Evolutionary conservation across 2,329 filamentous ascomycete genomes (phyloP).

Genomic region (Tolypocladium tropicale): DNA sequence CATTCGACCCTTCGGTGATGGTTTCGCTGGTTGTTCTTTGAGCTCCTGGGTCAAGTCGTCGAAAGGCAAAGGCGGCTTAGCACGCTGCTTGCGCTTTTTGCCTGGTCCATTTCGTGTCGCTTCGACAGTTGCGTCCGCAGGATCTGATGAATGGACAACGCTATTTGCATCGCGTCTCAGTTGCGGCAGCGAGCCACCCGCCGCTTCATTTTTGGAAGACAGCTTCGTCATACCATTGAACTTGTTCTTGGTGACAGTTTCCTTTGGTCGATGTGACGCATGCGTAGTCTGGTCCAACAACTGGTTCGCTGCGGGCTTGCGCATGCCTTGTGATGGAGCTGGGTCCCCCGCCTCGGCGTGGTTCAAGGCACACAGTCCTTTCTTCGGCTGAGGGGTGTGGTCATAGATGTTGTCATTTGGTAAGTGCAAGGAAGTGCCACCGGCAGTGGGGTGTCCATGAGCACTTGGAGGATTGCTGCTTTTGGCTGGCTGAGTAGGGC

Average conservation of each 20-base stretch:
- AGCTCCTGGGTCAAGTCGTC: slow-evolving; percentile 18
- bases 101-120: background rate
- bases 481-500: slow-evolving; percentile 1
- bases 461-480: background rate
- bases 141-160: background rate
- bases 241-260: background rate
- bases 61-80: slow-evolving; percentile 22
- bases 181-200: background rate
- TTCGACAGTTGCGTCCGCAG: background rate
- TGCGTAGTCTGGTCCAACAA: background rate
- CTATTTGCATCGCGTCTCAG: background rate
- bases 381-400: slow-evolving; percentile 7
- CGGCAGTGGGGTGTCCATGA: background rate
- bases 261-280: background rate
- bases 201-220: background rate
- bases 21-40: slow-evolving; percentile 5
- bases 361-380: background rate
- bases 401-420: slow-evolving; percentile 17
- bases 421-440: slow-evolving; percentile 8
- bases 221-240: background rate
- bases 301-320: background rate
- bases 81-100: slow-evolving; percentile 19
- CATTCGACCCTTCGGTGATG: slow-evolving; percentile 2
- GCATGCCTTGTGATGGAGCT: background rate
- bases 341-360: background rate